These are phyloP conservation scores for Aureobasidium sp. DNA, from an alignment of 2,329 filamentous ascomycete species.

Conservation along the genomic window DNA sequence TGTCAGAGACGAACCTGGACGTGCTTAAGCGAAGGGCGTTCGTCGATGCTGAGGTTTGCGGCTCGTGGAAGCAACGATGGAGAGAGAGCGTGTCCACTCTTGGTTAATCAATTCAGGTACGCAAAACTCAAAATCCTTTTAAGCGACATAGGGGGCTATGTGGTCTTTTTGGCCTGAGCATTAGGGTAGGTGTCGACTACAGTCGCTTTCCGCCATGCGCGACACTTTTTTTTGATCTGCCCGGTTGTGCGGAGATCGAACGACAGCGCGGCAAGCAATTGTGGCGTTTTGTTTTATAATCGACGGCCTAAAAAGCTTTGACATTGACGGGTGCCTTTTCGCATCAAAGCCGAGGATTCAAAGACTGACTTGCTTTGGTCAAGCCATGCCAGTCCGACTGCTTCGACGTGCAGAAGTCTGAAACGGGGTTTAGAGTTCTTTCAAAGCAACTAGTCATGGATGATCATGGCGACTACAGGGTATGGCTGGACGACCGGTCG, in stretches of 20 bases:
- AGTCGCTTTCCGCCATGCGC: not conserved
- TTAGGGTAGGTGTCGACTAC: not conserved
- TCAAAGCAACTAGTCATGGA: not conserved
- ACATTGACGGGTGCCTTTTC: not conserved
- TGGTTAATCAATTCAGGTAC: too few species aligned
- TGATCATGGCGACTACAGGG: not conserved
- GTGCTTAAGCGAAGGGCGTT: too few species aligned
- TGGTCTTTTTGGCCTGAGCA: not conserved
- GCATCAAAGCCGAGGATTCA: not conserved
- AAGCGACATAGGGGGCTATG: not conserved
- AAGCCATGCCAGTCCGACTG: not conserved
- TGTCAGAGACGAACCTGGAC: too few species aligned
- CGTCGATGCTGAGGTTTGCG: too few species aligned
- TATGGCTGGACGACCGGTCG: not conserved
- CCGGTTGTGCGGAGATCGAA: not conserved
- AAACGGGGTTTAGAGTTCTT: not conserved
- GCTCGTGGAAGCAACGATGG: too few species aligned
- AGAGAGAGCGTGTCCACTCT: too few species aligned
- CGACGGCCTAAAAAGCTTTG: not conserved
- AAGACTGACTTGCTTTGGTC: too few species aligned
- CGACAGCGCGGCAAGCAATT: not conserved
- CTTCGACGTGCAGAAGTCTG: slow-evolving; percentile 4
- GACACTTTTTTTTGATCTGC: not conserved
- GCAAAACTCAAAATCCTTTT: not conserved
- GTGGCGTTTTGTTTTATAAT: not conserved